Base-by-base conservation (phyloP, 805 yeast species). In the Schizosaccharomyces osmophilus region DNA sequence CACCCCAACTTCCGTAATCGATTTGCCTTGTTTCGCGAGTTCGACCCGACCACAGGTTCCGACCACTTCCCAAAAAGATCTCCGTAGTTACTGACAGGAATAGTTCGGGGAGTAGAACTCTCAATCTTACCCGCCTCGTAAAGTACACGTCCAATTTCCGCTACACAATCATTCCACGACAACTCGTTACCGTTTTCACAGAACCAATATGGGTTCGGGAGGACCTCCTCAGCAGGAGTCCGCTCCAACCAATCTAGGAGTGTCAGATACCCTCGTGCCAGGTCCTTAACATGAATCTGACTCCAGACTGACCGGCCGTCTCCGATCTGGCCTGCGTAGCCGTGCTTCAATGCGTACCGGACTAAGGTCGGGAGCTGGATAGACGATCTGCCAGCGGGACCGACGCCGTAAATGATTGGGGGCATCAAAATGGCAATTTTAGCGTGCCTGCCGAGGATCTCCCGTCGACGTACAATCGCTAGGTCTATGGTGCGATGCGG, bases 351-450 rank as follows among this genome's bases (percentile, higher is more conserved):
- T 26, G 70, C 64, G 22, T 67, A 55, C 26, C 54, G 61, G 15
- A 68, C 65, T 62, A 71, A 61, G 26, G 24, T 55, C 29, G 76
- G 75, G 48, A 73, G 64, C 60, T 74, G 75, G 19, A 62, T 63
- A 0, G 75, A 73, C 11, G 60, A 59, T 15, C 62, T 62, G 45
- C 70, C 66, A 61, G 67, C 72, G 62, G 64, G 69, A 9, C 76
- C 77, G 29, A 69, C 42, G 4, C 76, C 76, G 62, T 68, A 71
- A 26, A 73, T 70, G 19, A 71, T 66, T 2, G 75, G 71, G 11
- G 76, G 76, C 15, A 31, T 31, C 32, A 31, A 4, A 31, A 31
- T 31, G 4, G 32, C 32, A 31, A 31, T 31, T 31, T 31, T 31
- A 31, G 32, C 32, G 32, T 31, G 32, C 32, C 6, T 6, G 32